Conservation (phyloP, 179 eudicot genomes). For the Heliamphora pulchella region DNA sequence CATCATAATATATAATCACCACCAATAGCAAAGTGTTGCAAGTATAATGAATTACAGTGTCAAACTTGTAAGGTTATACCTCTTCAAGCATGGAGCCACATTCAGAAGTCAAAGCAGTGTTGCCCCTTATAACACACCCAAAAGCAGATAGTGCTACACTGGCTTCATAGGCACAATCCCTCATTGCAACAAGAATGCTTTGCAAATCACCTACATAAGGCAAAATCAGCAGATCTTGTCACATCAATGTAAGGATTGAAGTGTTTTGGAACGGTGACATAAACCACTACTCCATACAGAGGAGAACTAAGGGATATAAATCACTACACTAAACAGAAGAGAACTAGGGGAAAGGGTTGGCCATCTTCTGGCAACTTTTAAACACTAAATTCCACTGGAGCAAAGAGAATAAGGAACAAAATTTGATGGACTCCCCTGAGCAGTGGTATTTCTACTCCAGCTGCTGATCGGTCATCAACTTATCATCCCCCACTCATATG, state of each 20-base stretch:
- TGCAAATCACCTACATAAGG: conserved; percentile 72
- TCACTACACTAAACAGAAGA: not conserved
- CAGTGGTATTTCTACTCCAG: no score
- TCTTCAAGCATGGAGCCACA: conserved; percentile 99
- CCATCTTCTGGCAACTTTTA: not conserved
- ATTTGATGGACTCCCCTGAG: no score
- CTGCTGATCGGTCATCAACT: no score
- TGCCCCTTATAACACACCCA: conserved; percentile 52
- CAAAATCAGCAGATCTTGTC: conserved; percentile 17
- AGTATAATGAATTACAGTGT: not conserved
- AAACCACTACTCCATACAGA: not conserved
- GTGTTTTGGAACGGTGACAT: not conserved
- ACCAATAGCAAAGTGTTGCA: not conserved
- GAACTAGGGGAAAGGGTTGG: not conserved
- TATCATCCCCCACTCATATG: no score
- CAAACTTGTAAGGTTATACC: conserved; percentile 35
- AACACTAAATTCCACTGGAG: not conserved
- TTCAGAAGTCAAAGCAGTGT: conserved; percentile 90
- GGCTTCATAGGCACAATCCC: conserved; percentile 81
- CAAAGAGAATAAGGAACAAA: not conserved
- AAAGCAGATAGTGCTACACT: conserved; percentile 71
- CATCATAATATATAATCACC: not conserved
- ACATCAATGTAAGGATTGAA: not conserved
- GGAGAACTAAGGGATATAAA: not conserved
- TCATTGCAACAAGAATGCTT: conserved; percentile 80